phyloP scores from a whole-genome alignment of 495 filamentous ascomycete species.

The Amphirosellinia nigrospora region DNA sequence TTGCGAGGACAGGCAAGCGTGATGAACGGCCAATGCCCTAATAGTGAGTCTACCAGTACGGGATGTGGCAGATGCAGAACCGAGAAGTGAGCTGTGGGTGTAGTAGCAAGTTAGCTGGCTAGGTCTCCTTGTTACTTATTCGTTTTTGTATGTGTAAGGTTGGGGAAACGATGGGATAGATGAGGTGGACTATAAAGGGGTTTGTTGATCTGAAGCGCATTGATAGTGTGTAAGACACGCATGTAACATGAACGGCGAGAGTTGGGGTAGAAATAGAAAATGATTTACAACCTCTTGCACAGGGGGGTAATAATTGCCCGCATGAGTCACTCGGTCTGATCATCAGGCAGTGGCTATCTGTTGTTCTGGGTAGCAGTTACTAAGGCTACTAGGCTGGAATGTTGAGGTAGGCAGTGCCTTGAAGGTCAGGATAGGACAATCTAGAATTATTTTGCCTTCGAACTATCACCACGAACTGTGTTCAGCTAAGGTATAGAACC shows the following conservation, averaged over 20 bases:
- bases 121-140: background rate
- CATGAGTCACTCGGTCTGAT: constrained; percentile 12
- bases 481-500: background rate
- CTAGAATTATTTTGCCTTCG: background rate
- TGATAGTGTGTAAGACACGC: background rate
- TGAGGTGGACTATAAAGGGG: background rate
- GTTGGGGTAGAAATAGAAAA: background rate
- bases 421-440: background rate
- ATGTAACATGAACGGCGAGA: background rate
- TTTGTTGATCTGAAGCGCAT: background rate
- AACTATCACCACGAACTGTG: background rate
- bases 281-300: background rate
- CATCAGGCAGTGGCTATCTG: background rate
- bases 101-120: background rate
- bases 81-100: background rate
- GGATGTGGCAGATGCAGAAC: background rate
- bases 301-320: background rate
- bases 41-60: background rate
- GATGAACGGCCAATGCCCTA: background rate
- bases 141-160: background rate
- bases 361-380: background rate
- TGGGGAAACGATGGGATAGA: background rate
- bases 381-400: background rate
- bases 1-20: background rate
- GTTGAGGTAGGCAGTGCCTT: background rate